Percentiles rank a stretch among this genome's conserved stretches.
Evolutionary conservation across 306 rosid species (phyloP).

Genomic region (Leucaena leucocephala): DNA sequence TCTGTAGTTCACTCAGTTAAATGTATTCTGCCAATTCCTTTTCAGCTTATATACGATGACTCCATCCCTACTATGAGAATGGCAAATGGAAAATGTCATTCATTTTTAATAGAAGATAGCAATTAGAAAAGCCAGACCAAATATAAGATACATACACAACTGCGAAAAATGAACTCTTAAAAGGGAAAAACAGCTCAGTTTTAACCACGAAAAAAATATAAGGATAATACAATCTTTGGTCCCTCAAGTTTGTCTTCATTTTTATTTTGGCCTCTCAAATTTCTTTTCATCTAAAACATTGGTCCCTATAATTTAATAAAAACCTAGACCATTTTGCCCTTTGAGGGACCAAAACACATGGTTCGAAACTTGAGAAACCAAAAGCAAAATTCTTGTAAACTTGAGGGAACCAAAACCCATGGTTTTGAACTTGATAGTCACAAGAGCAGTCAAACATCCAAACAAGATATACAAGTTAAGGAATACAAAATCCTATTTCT

Average conservation of each 20-base stretch:
- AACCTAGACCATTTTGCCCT: too few relatives aligned
- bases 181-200: neutral
- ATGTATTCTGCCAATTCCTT: slow-evolving; percentile 25
- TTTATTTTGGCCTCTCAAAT: too few relatives aligned
- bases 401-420: too few relatives aligned
- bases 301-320: too few relatives aligned
- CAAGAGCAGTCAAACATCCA: neutral
- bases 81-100: slow-evolving; percentile 29
- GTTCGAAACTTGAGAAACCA: too few relatives aligned
- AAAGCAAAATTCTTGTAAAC: too few relatives aligned
- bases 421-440: neutral
- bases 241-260: too few relatives aligned
- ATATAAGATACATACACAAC: slow-evolving; percentile 4
- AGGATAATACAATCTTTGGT: neutral
- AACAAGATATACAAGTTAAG: neutral
- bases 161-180: neutral
- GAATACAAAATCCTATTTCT: neutral
- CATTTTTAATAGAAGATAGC: neutral
- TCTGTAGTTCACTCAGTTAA: slow-evolving; percentile 29
- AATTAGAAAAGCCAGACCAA: slow-evolving; percentile 18
- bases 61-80: slow-evolving; percentile 35
- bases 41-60: neutral
- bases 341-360: too few relatives aligned
- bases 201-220: neutral
- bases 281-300: too few relatives aligned